phyloP scores from a whole-genome alignment of 2,329 filamentous ascomycete species.

The Sclerotinia sclerotiorum region DNA sequence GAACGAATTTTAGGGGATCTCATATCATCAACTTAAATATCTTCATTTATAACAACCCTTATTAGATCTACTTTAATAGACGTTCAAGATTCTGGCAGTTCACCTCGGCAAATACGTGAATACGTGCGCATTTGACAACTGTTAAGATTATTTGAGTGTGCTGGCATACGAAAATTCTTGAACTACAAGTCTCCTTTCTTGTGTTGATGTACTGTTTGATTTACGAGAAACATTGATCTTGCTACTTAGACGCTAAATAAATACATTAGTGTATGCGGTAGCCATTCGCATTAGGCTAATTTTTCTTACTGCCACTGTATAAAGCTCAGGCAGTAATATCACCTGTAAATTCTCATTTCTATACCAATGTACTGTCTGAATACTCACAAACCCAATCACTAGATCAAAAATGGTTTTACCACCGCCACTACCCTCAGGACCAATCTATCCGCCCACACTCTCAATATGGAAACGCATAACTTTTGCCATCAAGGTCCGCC shows the following conservation, averaged over 20 bases:
- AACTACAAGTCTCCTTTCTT: background rate
- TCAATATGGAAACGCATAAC: background rate
- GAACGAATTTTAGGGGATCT: too few species aligned
- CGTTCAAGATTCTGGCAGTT: background rate
- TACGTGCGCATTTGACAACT: too few species aligned
- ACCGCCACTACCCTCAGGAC: background rate
- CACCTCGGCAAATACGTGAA: background rate
- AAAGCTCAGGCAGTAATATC: background rate
- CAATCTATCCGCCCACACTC: slow-evolving; percentile 1
- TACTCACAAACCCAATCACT: background rate
- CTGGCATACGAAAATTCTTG: background rate
- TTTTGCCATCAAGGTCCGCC: background rate
- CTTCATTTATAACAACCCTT: background rate
- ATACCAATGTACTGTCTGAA: background rate
- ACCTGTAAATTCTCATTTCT: too few species aligned
- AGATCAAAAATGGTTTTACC: background rate
- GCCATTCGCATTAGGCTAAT: background rate
- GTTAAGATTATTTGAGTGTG: too few species aligned
- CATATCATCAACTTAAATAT: too few species aligned
- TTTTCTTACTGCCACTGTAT: background rate
- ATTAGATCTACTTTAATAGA: background rate
- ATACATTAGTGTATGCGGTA: background rate
- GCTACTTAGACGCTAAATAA: background rate
- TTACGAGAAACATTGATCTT: background rate
- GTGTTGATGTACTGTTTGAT: background rate